phyloP scores from a whole-genome alignment of 768 basidiomycete genomes.

The Phlebiopsis flavidoalba region DNA sequence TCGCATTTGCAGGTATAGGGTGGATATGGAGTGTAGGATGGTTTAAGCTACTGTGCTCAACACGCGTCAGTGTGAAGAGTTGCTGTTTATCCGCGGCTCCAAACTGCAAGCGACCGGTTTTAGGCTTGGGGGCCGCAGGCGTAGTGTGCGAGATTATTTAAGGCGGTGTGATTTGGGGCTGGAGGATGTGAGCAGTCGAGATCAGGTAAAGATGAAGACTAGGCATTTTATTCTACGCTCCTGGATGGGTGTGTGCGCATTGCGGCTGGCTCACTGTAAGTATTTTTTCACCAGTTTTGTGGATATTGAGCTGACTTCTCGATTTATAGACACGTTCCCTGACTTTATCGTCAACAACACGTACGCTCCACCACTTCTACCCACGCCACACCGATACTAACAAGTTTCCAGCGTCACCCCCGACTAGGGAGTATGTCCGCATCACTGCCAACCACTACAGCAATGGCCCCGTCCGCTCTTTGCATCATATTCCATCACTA shows the following conservation, averaged over 20 bases:
- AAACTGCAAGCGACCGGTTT: no score
- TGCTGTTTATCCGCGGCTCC: no score
- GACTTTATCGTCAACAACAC: constrained; percentile 22
- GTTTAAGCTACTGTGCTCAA: background rate
- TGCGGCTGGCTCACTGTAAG: background rate
- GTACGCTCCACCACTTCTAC: background rate
- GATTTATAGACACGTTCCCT: constrained; percentile 23
- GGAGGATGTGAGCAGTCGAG: background rate
- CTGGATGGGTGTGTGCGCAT: background rate
- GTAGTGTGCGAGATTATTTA: background rate
- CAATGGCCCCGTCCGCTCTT: constrained; percentile 20
- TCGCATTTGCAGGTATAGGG: background rate
- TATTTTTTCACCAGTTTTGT: background rate
- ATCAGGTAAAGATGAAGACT: background rate
- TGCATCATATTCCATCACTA: background rate
- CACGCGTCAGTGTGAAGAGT: no score
- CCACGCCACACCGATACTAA: background rate
- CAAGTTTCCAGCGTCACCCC: background rate
- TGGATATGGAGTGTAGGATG: no score
- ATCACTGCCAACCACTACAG: constrained; percentile 25
- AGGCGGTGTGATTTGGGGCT: background rate
- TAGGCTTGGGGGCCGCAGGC: no score
- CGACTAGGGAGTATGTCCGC: constrained; percentile 27
- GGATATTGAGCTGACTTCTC: background rate
- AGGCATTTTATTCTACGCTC: background rate